Evolutionary conservation across 495 filamentous ascomycete genomes (phyloP), one percentile per base, ranked within the genome.

Genomic region (Penicillium parvum): DNA sequence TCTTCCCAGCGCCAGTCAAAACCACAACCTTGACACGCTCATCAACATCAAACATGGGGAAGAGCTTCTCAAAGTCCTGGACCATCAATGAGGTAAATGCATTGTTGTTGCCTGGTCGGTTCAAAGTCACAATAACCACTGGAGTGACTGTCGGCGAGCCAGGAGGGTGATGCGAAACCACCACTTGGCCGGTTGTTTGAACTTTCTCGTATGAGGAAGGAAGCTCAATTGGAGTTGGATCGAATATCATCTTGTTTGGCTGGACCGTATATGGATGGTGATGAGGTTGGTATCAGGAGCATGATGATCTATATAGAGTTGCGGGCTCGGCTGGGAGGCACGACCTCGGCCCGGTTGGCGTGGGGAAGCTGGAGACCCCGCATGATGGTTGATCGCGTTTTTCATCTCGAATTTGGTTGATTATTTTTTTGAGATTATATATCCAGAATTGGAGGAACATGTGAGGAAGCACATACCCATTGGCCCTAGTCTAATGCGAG

Each of bases 41-140:
- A 38, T 79, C 75, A 42, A 71, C 47, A 37, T 80, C 76, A 43
- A 84, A 73, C 34, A 75, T 57, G 27, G 61, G 46, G 60, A 77
- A 83, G 27, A 74, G 69, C 20, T 58, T 52, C 47, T 77, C 74
- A 25, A 84, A 68, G 50, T 77, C 76, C 0, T 57, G 30, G 45
- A 72, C 66, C 76, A 84, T 82, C 14, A 56, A 59, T 16, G 47
- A 40, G 9, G 78, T 83, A 59, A 82, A 83, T 37, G 81, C 79
- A 77, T 84, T 84, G 64, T 77, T 64, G 28, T 79, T 77, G 2
- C 63, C 55, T 0, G 78, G 80, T 0, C 81, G 71, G 58, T 81
- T 71, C 52, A 83, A 68, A 3, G 68, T 74, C 21, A 82, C 63
- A 20, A 83, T 54, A 14, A 84, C 66, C 25, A 82, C 66, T 3